Evolutionary conservation across 1,284 basidiomycete genomes (phyloP), one percentile per base, ranked within the genome.

Genomic region (Austropuccinia psidii): DNA sequence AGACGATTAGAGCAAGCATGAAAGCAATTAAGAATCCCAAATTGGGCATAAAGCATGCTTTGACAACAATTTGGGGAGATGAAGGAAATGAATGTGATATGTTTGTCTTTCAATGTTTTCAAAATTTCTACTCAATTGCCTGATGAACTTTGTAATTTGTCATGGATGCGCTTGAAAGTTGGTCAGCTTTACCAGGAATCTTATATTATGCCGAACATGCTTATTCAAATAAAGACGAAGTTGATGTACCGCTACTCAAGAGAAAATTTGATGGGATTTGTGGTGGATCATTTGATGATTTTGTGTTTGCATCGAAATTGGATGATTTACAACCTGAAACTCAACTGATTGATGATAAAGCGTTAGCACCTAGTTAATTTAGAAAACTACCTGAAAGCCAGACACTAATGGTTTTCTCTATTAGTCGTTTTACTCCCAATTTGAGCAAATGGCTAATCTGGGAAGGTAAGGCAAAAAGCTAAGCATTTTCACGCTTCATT

Each of bases 51-150:
- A 76, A 77, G 31, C 55, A 79, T 66, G 80, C 79, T 45, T 79
- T 82, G 72, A 78, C 81, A 4, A 82, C 81, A 0, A 81, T 81
- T 41, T 82, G 81, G 81, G 81, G 81, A 19, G 81, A 82, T 75
- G 81, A 82, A 66, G 81, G 81, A 0, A 82, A 81, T 70, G 81
- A 82, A 75, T 77, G 68, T 33, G 78, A 79, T 58, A 58, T 79
- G 37, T 78, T 70, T 55, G 70, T 54, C n/a, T n/a, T n/a, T 45
- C 9, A 37, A 24, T 35, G 6, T 17, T 49, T 49, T 64, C 77
- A 77, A 24, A 77, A 79, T 75, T 75, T 76, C 3, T 77, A 72
- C 70, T 76, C 74, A 13, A 77, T 74, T 29, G 55, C 24, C 35
- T 11, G 4, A 52, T 66, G 31, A 50, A 31, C 19, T 29, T 24